Evolutionary conservation across 495 filamentous ascomycete genomes (phyloP), one percentile per base, ranked within the genome.

Genomic region (Tirmania nivea): DNA sequence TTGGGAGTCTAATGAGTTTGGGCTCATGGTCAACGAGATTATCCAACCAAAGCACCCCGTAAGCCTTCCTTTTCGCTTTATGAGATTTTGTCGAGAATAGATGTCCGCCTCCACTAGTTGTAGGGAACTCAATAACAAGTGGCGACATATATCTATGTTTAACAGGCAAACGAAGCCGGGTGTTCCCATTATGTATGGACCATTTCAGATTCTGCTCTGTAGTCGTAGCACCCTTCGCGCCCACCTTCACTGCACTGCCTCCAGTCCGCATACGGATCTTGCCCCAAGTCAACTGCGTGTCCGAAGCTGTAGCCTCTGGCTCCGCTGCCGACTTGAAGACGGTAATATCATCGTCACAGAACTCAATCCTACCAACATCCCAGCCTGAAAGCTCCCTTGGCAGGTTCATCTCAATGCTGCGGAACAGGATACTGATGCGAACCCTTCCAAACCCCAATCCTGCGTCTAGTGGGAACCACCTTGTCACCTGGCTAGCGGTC

Each of bases 131-230:
- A 59, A 96, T 84, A 34, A 93, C 80, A 10, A 94, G 70, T 0
- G 89, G 89, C 0, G 82, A 82, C 19, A 89, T 78, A 67, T 94
- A 94, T 42, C 89, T 78, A 65, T 83, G 82, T 58, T 86, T 85
- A 17, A 96, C 86, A 0, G 89, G 89, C 12, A 96, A 73, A 19
- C 80, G 75, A n/a, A 86, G 67, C 31, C 70, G 39, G 63, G 60
- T 78, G 83, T 19, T 75, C 65, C 3, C 75, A 0, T 7, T 31
- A 7, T 31, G 2, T 31, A 31, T 31, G 25, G 25, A 5, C 25
- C 25, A 31, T 31, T 31, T 31, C 25, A 31, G 25, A 31, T 3
- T 5, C 25, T 31, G 25, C 25, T 31, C 25, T 31, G 25, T 31
- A 31, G 12, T 50, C 25, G 8, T 31, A 1, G 48, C 48, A 17